These are phyloP conservation scores for Carallia pectinifolia DNA, from an alignment of 345 rosid genomes.

Conservation along the genomic window DNA sequence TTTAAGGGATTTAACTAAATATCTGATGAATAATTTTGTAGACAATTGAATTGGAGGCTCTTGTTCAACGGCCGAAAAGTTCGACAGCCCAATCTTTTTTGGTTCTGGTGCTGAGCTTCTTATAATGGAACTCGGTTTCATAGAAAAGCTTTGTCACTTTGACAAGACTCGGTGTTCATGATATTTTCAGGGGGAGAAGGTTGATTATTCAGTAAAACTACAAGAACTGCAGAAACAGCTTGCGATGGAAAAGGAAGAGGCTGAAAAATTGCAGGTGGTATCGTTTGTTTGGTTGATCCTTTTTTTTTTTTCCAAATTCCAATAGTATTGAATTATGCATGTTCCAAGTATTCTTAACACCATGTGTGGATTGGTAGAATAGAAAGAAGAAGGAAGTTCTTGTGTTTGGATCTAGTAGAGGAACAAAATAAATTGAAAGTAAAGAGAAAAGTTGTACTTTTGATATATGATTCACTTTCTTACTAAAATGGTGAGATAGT, in stretches of 20 bases:
- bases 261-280: constrained; percentile 69
- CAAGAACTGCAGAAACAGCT: constrained; percentile 86
- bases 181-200: constrained; percentile 61
- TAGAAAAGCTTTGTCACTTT: constrained; percentile 2
- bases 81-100: constrained; percentile 25
- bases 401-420: too few species aligned
- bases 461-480: too few species aligned
- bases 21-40: constrained; percentile 30
- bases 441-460: too few species aligned
- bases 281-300: not conserved
- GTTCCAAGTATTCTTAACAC: too few species aligned
- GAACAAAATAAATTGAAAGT: too few species aligned
- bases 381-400: too few species aligned
- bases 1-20: too few species aligned
- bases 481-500: too few species aligned
- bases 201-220: constrained; percentile 72
- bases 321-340: too few species aligned
- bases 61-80: constrained; percentile 51
- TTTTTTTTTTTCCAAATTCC: not conserved
- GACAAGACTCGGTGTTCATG: not conserved
- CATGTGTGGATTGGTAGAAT: too few species aligned
- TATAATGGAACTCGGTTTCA: not conserved
- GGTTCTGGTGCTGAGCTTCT: not conserved
- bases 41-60: constrained; percentile 78
- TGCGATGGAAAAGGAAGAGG: constrained; percentile 83